Percentiles rank a stretch among this genome's conserved stretches.
These are phyloP conservation scores for Zymoseptoria brevis DNA, from an alignment of 2,329 filamentous ascomycete genomes.

Conservation along the genomic window DNA sequence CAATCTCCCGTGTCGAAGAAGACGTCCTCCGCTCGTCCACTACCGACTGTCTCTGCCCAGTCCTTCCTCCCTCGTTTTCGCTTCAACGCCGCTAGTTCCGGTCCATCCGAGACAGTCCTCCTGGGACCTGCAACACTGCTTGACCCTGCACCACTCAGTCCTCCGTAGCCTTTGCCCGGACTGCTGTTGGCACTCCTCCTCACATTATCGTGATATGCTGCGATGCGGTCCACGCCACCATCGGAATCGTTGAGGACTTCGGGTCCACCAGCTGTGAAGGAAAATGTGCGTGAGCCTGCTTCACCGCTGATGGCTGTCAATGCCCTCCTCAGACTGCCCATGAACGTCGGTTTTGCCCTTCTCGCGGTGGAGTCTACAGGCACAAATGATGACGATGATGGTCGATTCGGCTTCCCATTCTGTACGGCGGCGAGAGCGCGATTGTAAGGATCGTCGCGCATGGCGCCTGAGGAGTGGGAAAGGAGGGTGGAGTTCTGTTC, in stretches of 20 bases:
- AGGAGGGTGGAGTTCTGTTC: background rate
- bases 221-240: background rate
- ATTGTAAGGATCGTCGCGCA: slow-evolving; percentile 21
- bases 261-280: slow-evolving; percentile 15
- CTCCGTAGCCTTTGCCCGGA: background rate
- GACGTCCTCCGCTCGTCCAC: background rate
- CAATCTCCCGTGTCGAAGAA: slow-evolving; percentile 26
- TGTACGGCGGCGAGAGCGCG: slow-evolving; percentile 20
- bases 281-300: slow-evolving; percentile 14
- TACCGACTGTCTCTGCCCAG: slow-evolving; percentile 18
- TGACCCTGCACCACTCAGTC: background rate
- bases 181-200: background rate
- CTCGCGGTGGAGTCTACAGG: slow-evolving; percentile 3
- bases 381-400: background rate
- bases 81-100: slow-evolving; percentile 28
- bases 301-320: slow-evolving; percentile 21
- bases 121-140: slow-evolving; percentile 23
- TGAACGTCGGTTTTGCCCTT: slow-evolving; percentile 20
- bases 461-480: background rate
- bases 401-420: background rate
- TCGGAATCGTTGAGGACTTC: background rate
- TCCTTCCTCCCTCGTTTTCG: slow-evolving; percentile 37
- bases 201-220: background rate
- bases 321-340: slow-evolving; percentile 28
- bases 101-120: slow-evolving; percentile 39